Evolutionary conservation across 495 filamentous ascomycete species (phyloP).

Genomic region (Aspergillus bridgeri): DNA sequence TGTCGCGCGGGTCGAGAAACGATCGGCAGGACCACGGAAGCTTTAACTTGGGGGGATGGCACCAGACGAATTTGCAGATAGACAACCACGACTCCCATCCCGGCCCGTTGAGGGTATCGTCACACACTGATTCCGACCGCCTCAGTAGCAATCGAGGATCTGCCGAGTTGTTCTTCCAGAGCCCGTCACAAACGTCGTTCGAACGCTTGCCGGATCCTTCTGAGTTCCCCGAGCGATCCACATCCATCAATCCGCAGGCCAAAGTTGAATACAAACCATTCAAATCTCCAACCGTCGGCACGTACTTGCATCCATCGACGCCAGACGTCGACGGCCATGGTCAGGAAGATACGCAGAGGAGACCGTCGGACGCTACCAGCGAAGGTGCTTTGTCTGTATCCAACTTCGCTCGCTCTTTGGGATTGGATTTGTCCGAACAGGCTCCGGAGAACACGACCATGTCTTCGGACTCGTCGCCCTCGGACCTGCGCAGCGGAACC

Average conservation of each 20-base stretch:
- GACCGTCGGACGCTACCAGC: conserved; percentile 33
- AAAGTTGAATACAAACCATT: conserved; percentile 22
- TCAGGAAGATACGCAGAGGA: conserved; percentile 11
- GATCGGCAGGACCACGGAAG: conserved; percentile 26
- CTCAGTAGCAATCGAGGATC: conserved; percentile 22
- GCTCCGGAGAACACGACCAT: conserved; percentile 63
- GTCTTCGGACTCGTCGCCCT: conserved; percentile 66
- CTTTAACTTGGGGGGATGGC: conserved; percentile 24
- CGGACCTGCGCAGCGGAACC: conserved; percentile 62
- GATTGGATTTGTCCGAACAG: conserved; percentile 32
- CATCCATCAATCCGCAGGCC: conserved; percentile 10
- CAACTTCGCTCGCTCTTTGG: conserved; percentile 40
- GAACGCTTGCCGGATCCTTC: conserved; percentile 24
- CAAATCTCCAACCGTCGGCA: conserved; percentile 10
- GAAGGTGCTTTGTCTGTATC: conserved; percentile 34
- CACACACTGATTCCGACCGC: conserved; percentile 19
- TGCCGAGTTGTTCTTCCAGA: conserved; percentile 24
- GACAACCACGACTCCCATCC: conserved; percentile 5
- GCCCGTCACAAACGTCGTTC: conserved; percentile 16
- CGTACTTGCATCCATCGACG: conserved; percentile 17
- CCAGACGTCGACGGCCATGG: conserved; percentile 4
- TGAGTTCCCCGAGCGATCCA: conserved; percentile 2
- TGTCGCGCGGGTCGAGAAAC: conserved; percentile 20
- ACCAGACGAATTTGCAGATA: conserved; percentile 4
- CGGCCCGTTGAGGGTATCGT: conserved; percentile 14